A percentile compares a stretch with the other conserved stretches of the same genome.
Conservation (phyloP, 306 rosid species). For the Prunus salicina region DNA sequence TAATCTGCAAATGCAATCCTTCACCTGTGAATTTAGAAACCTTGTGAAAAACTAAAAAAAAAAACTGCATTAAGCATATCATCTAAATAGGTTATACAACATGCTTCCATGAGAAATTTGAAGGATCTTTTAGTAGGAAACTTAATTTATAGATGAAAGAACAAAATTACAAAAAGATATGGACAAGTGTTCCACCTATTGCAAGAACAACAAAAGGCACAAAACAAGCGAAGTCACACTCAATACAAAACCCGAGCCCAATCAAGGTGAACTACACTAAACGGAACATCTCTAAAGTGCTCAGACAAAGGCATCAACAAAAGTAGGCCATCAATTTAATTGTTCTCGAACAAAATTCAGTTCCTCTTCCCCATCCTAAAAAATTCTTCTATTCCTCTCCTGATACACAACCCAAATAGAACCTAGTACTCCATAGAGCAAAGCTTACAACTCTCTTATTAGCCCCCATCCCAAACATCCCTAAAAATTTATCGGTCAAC, state of each 20-base stretch:
- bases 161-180: not conserved
- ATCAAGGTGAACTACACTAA: not conserved
- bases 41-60: constrained; percentile 6
- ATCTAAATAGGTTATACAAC: constrained; percentile 8
- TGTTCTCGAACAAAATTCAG: not conserved
- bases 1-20: constrained; percentile 51
- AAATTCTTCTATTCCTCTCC: not conserved
- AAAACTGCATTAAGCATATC: not conserved
- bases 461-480: not conserved
- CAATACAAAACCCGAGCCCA: not conserved
- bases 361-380: not conserved
- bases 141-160: not conserved
- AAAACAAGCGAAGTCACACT: not conserved
- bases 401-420: not conserved
- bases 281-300: not conserved
- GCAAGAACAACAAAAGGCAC: not conserved
- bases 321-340: not conserved
- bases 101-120: not conserved
- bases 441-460: not conserved
- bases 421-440: not conserved
- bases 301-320: not conserved
- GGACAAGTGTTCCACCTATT: not conserved
- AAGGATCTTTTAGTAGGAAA: not conserved
- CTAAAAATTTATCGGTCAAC: not conserved
- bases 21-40: constrained; percentile 40